Evolutionary conservation across 2,329 filamentous ascomycete species (phyloP).

Genomic region (Trichoderma endophyticum): DNA sequence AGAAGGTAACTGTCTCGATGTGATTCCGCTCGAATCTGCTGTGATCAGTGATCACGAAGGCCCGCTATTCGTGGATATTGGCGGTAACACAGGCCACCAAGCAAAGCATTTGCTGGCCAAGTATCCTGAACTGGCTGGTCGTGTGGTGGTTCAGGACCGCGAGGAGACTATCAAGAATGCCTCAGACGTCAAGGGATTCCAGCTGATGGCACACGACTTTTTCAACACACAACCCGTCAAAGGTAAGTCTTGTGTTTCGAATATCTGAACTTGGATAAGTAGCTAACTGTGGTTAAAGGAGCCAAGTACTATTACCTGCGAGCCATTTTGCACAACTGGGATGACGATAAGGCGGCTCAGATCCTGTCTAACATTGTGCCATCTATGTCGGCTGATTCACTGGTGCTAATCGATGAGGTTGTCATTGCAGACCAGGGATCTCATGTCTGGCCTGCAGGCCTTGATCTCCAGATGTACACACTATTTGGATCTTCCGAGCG

Average conservation of each 20-base stretch:
- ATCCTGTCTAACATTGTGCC: constrained; percentile 32
- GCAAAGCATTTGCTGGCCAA: not conserved
- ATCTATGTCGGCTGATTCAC: constrained; percentile 35
- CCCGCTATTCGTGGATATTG: not conserved
- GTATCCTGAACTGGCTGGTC: not conserved
- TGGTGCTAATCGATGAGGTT: constrained; percentile 36
- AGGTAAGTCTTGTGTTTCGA: not conserved
- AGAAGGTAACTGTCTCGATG: not conserved
- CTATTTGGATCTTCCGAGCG: not conserved
- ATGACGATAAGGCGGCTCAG: constrained; percentile 29
- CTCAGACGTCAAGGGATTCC: constrained; percentile 4
- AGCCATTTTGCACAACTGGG: constrained; percentile 40
- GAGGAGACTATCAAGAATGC: not conserved
- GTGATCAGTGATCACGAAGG: not conserved
- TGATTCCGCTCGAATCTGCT: not conserved
- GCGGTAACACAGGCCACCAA: constrained; percentile 7
- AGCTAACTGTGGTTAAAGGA: not conserved
- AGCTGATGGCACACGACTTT: constrained; percentile 26
- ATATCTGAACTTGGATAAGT: not conserved
- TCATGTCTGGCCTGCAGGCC: constrained; percentile 2
- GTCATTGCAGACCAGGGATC: constrained; percentile 28
- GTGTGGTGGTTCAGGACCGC: constrained; percentile 5
- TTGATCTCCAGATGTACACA: constrained; percentile 8
- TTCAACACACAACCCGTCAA: constrained; percentile 24
- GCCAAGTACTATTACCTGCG: constrained; percentile 31